phyloP scores from a whole-genome alignment of 208 protist species.

The Leishmania aethiopica region DNA sequence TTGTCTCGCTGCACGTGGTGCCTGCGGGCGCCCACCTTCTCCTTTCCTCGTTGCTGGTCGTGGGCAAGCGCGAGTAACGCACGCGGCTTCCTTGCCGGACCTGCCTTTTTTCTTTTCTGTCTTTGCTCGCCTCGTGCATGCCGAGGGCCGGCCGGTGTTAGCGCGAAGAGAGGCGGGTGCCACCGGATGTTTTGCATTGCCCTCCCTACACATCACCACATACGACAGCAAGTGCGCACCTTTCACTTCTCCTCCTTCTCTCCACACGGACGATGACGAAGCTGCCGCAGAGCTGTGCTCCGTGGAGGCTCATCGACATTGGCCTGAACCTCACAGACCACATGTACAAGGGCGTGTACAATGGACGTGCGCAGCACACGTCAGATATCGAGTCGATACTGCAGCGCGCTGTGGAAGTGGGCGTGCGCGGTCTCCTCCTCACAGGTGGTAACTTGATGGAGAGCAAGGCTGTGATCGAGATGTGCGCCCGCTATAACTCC shows the following conservation, averaged over 20 bases:
- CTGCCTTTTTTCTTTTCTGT: neutral
- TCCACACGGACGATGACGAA: conserved; percentile 6
- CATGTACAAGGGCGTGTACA: conserved; percentile 84
- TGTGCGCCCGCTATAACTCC: conserved; percentile 59
- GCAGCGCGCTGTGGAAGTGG: conserved; percentile 43
- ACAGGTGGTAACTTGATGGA: conserved; percentile 70
- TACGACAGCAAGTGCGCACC: neutral
- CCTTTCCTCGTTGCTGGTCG: neutral
- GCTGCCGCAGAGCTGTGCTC: conserved; percentile 13
- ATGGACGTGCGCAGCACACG: conserved; percentile 50
- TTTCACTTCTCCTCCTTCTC: neutral
- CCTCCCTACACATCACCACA: neutral
- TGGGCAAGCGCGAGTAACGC: neutral
- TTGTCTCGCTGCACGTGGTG: neutral
- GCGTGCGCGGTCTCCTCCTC: conserved; percentile 76
- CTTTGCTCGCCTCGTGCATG: neutral
- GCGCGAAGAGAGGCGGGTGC: neutral
- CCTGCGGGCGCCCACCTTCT: neutral
- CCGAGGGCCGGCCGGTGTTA: neutral
- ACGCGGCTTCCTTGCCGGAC: neutral
- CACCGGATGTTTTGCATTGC: neutral
- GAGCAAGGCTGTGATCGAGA: conserved; percentile 52
- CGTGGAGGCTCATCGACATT: conserved; percentile 81
- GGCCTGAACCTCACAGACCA: conserved; percentile 85
- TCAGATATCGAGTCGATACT: conserved; percentile 70